phyloP scores from a whole-genome alignment of 202 grass and related monocot genomes.

The Hordeum pubiflorum region DNA sequence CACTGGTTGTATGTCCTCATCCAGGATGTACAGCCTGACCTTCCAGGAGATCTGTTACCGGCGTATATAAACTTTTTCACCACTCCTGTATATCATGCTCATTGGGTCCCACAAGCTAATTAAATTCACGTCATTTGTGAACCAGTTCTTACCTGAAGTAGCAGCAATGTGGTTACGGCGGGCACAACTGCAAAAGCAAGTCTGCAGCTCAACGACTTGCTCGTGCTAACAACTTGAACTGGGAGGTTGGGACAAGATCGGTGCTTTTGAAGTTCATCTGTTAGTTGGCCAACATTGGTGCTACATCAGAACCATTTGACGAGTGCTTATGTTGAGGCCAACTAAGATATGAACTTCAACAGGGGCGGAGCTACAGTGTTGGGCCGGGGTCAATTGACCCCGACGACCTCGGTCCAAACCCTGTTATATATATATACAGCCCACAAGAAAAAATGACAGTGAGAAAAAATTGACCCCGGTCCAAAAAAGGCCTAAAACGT shows the following conservation, averaged over 20 bases:
- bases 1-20: no score
- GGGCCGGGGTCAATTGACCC: no score
- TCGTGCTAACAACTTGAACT: background rate
- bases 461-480: no score
- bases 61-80: background rate
- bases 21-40: no score
- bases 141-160: background rate
- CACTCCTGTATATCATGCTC: background rate
- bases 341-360: background rate
- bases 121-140: background rate
- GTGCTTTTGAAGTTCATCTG: background rate
- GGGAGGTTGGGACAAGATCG: background rate
- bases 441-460: no score
- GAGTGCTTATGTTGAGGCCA: background rate
- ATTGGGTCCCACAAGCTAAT: background rate
- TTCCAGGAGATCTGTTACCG: no score
- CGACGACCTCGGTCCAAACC: no score
- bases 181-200: background rate
- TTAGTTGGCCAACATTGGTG: background rate
- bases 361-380: no score
- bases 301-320: background rate
- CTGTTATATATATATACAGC: no score
- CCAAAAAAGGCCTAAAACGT: no score
- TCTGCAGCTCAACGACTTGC: background rate
- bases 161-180: background rate